These are phyloP conservation scores for Apiotrichum sp. DNA, from an alignment of 1,284 basidiomycete genomes.

Conservation along the genomic window DNA sequence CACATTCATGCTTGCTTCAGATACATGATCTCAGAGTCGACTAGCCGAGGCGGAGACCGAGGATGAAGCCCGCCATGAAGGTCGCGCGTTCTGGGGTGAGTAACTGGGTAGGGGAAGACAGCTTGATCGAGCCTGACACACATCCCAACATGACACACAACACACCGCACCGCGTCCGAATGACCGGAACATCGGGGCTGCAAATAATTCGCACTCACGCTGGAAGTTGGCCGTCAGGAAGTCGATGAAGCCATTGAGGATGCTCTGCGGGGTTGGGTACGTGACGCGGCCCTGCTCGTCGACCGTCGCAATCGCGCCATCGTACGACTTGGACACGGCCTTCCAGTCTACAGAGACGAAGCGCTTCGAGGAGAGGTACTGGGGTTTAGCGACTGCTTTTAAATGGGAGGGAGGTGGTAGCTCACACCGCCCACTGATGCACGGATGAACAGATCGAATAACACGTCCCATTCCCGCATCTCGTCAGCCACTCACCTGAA, in stretches of 20 bases:
- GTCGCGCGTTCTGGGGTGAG: conserved; percentile 46
- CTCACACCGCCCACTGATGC: no score
- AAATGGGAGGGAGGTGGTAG: no score
- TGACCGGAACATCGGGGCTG: neutral
- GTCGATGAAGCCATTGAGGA: conserved; percentile 68
- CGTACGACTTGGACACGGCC: conserved; percentile 56
- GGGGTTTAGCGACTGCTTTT: neutral
- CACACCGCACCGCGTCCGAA: no score
- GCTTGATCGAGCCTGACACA: no score
- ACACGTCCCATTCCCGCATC: neutral
- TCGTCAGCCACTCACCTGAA: conserved; percentile 60
- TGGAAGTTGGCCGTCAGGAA: conserved; percentile 93
- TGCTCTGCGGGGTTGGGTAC: conserved; percentile 59
- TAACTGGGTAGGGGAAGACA: neutral
- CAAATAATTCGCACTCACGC: conserved; percentile 42
- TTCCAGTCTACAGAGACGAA: conserved; percentile 77
- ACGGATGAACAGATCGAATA: no score
- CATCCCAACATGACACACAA: neutral
- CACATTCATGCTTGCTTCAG: no score
- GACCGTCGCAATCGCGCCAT: conserved; percentile 62
- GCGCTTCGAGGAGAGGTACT: conserved; percentile 70
- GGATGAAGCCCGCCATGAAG: conserved; percentile 51
- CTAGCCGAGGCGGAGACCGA: conserved; percentile 52
- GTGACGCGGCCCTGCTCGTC: conserved; percentile 54
- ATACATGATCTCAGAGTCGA: no score